phyloP scores from a whole-genome alignment of 1,139 yeast genomes.

The Yamadazyma pseudoaaseri region DNA sequence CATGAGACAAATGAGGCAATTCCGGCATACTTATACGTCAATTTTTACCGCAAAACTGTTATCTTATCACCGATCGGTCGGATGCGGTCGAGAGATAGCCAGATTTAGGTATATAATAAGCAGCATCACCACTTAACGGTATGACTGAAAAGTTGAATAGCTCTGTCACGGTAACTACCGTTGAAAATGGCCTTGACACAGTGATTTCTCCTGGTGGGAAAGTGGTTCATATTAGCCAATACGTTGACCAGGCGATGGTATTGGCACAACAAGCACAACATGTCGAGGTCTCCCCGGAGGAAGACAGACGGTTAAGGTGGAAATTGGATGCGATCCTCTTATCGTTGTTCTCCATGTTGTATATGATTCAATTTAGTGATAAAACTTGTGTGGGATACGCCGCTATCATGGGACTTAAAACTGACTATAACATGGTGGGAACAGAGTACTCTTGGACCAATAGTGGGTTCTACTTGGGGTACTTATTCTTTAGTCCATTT shows the following conservation, averaged over 20 bases:
- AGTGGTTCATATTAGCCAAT: conserved; percentile 24
- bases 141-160: neutral
- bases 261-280: conserved; percentile 9
- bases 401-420: conserved; percentile 56
- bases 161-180: neutral
- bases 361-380: conserved; percentile 66
- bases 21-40: neutral
- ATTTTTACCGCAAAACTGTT: neutral
- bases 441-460: conserved; percentile 57
- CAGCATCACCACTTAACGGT: too few relatives aligned
- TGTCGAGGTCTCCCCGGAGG: conserved; percentile 7
- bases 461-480: conserved; percentile 55
- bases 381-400: conserved; percentile 60
- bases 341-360: conserved; percentile 25
- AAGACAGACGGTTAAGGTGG: conserved; percentile 19
- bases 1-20: neutral
- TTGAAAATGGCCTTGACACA: conserved; percentile 1
- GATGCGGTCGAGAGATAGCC: neutral
- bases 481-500: conserved; percentile 46
- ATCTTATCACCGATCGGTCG: neutral
- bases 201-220: conserved; percentile 25
- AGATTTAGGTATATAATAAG: too few relatives aligned
- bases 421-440: conserved; percentile 32
- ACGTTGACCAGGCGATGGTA: conserved; percentile 37
- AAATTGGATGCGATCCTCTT: conserved; percentile 43